phyloP scores from a whole-genome alignment of 2,329 filamentous ascomycete genomes.

The Waltergamsia citrina region DNA sequence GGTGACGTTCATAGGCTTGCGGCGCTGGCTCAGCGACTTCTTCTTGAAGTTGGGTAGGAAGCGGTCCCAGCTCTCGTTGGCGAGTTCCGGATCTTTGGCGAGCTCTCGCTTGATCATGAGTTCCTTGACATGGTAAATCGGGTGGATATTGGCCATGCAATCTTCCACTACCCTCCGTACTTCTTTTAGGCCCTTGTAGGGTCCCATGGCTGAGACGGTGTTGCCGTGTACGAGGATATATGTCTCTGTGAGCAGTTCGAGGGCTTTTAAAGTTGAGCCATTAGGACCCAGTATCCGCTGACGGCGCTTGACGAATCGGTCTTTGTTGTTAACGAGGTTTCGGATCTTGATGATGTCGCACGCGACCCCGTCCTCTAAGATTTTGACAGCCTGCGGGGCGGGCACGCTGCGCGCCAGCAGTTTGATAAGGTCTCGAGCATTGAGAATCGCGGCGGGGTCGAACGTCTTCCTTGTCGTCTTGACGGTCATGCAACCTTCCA shows the following conservation, averaged over 20 bases:
- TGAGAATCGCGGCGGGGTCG: constrained; percentile 87
- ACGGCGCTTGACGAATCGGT: constrained; percentile 87
- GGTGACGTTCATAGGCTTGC: constrained; percentile 72
- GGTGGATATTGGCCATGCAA: constrained; percentile 95
- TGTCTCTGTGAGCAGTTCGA: constrained; percentile 83
- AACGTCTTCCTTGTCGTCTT: constrained; percentile 88
- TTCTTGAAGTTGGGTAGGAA: constrained; percentile 98
- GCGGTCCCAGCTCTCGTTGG: constrained; percentile 85
- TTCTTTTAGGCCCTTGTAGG: constrained; percentile 89
- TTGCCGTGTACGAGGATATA: constrained; percentile 97
- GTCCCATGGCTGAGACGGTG: constrained; percentile 86
- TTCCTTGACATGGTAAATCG: constrained; percentile 72
- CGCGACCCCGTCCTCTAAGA: constrained; percentile 83
- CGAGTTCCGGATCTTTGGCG: constrained; percentile 78
- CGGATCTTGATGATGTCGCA: constrained; percentile 96
- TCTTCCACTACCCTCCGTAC: constrained; percentile 83
- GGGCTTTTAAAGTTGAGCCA: constrained; percentile 85
- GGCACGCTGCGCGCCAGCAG: constrained; percentile 85
- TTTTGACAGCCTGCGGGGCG: constrained; percentile 86
- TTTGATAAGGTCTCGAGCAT: constrained; percentile 90
- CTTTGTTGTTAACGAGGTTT: constrained; percentile 83
- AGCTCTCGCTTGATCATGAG: constrained; percentile 91
- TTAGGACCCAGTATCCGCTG: constrained; percentile 88
- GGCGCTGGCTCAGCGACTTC: constrained; percentile 75
- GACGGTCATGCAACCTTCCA: constrained; percentile 94